These are phyloP conservation scores for Poronia punctata DNA, from an alignment of 495 filamentous ascomycete species.

Conservation along the genomic window DNA sequence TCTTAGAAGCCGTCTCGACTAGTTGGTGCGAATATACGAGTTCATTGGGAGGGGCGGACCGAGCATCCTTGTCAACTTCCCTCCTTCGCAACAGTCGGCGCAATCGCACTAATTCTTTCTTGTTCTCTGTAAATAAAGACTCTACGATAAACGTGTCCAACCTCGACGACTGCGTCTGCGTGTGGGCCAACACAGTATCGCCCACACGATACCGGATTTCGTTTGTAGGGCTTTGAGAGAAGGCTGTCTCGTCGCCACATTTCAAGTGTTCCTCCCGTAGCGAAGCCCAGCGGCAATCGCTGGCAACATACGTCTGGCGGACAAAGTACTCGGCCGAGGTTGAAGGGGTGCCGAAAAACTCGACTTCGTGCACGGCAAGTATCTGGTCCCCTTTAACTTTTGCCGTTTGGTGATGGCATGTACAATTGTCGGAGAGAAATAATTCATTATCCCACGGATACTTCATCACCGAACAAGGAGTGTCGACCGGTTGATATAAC, in stretches of 20 bases:
- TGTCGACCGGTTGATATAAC: slow-evolving; percentile 64
- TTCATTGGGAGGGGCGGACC: slow-evolving; percentile 52
- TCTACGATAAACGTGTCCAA: slow-evolving; percentile 53
- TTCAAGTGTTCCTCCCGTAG: slow-evolving; percentile 41
- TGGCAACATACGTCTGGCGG: slow-evolving; percentile 56
- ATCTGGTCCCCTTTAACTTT: slow-evolving; percentile 47
- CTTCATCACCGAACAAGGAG: slow-evolving; percentile 51
- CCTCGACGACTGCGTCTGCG: slow-evolving; percentile 9
- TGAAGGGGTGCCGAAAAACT: slow-evolving; percentile 45
- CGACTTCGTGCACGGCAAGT: slow-evolving; percentile 43
- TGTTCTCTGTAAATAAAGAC: slow-evolving; percentile 28
- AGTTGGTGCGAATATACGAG: slow-evolving; percentile 51
- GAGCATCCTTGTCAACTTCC: slow-evolving; percentile 29
- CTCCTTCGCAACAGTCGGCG: slow-evolving; percentile 39
- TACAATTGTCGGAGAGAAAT: slow-evolving; percentile 72
- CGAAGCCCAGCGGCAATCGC: slow-evolving; percentile 43
- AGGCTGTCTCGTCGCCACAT: slow-evolving; percentile 23
- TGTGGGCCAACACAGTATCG: slow-evolving; percentile 47
- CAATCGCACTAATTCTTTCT: slow-evolving; percentile 29
- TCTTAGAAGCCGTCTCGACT: slow-evolving; percentile 27
- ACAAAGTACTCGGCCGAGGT: slow-evolving; percentile 50
- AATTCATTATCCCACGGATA: slow-evolving; percentile 66
- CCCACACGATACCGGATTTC: slow-evolving; percentile 33
- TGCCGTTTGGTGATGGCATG: slow-evolving; percentile 41
- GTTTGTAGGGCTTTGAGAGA: slow-evolving; percentile 1